Conservation (phyloP, 192 early-diverging fungal species). For the Rhizophagus clarus region DNA sequence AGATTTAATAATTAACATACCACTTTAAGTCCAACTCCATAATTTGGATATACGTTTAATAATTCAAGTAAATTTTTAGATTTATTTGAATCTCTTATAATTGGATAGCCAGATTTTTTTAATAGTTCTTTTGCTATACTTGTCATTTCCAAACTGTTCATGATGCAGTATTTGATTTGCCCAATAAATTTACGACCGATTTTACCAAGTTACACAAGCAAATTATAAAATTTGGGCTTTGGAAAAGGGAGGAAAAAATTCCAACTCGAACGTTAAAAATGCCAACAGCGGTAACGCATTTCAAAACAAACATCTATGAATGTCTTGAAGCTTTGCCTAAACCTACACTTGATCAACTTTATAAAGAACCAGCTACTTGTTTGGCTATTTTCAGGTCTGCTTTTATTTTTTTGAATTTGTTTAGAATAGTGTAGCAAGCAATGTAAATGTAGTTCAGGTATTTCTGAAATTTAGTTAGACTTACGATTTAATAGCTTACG, state of each 20-base stretch:
- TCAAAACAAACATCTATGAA: constrained; percentile 79
- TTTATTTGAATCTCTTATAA: background rate
- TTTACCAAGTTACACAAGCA: too few species aligned
- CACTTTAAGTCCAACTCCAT: constrained; percentile 25
- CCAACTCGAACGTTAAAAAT: background rate
- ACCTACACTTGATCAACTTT: constrained; percentile 76
- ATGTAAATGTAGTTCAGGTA: background rate
- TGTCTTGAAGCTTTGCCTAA: constrained; percentile 79
- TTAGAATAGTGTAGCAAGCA: too few species aligned
- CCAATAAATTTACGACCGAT: too few species aligned
- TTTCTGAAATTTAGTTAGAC: too few species aligned
- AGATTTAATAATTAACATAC: background rate
- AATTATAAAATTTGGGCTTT: too few species aligned
- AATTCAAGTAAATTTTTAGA: constrained; percentile 13
- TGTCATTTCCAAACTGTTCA: constrained; percentile 9
- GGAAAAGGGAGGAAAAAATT: too few species aligned
- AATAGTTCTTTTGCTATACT: constrained; percentile 18
- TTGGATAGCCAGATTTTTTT: background rate
- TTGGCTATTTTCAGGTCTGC: constrained; percentile 83
- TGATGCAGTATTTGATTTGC: too few species aligned
- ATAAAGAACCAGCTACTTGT: constrained; percentile 89
- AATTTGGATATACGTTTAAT: constrained; percentile 23
- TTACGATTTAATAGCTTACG: too few species aligned
- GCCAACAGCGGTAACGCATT: constrained; percentile 40
- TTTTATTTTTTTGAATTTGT: background rate